Percentiles rank a stretch among this genome's conserved stretches.
phyloP scores from a whole-genome alignment of 805 yeast species.

The Schwanniomyces vanrijiae region DNA sequence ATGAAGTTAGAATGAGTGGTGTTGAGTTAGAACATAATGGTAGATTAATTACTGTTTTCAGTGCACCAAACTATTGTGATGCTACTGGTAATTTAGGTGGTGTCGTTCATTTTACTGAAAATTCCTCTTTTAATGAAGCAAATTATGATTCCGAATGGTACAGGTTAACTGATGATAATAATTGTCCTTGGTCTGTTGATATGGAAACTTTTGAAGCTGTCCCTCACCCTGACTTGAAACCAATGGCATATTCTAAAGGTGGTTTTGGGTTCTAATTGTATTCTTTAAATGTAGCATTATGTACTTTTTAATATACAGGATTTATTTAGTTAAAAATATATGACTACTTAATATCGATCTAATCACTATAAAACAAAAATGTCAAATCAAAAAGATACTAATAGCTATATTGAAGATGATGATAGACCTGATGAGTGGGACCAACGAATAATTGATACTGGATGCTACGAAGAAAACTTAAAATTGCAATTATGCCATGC shows the following conservation, averaged over 20 bases:
- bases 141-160: constrained; percentile 46
- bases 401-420: constrained; percentile 19
- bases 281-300: not conserved
- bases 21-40: constrained; percentile 87
- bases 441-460: constrained; percentile 43
- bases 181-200: constrained; percentile 48
- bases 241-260: constrained; percentile 80
- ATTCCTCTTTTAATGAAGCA: constrained; percentile 44
- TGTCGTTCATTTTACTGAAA: constrained; percentile 66
- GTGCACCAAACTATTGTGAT: constrained; percentile 98
- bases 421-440: constrained; percentile 51
- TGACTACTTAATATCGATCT: no score
- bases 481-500: constrained; percentile 44
- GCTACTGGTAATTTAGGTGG: constrained; percentile 90
- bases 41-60: constrained; percentile 85
- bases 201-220: constrained; percentile 74
- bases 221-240: constrained; percentile 86
- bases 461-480: constrained; percentile 43
- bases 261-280: constrained; percentile 39
- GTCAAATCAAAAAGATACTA: not conserved
- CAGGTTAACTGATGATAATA: constrained; percentile 31
- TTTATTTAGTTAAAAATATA: no score
- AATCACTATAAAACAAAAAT: no score
- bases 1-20: constrained; percentile 93
- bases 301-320: not conserved